These are phyloP conservation scores for Trichoderma lentiforme DNA, from an alignment of 2,329 filamentous ascomycete species.

Conservation along the genomic window DNA sequence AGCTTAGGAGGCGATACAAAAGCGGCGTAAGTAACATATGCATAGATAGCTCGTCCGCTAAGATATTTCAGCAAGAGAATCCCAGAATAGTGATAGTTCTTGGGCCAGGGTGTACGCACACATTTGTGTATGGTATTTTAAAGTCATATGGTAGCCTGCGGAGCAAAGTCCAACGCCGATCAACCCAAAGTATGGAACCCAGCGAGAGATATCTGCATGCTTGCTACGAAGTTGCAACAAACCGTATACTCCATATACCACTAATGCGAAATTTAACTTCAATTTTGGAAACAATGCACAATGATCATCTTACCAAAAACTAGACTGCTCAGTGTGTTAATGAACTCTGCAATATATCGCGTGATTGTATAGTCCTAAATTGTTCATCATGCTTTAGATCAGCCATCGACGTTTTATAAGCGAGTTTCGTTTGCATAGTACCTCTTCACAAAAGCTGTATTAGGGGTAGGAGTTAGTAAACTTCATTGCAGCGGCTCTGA, in stretches of 20 bases:
- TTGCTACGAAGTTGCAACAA: neutral
- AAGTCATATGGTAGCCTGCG: conserved; percentile 34
- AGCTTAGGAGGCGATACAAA: conserved; percentile 29
- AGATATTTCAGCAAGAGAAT: too few relatives aligned
- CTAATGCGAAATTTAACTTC: neutral
- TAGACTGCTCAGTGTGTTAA: neutral
- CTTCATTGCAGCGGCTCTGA: neutral
- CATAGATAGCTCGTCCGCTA: too few relatives aligned
- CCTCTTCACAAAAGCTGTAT: too few relatives aligned
- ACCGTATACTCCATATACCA: neutral
- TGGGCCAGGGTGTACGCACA: conserved; percentile 24
- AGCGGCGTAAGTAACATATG: neutral
- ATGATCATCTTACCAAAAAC: neutral
- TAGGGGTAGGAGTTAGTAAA: neutral
- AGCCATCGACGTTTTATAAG: too few relatives aligned
- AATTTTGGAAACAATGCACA: neutral
- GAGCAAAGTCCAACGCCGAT: conserved; percentile 36
- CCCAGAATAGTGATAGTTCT: too few relatives aligned
- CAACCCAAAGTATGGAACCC: conserved; percentile 26
- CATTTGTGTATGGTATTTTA: conserved; percentile 37
- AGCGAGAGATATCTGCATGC: too few relatives aligned
- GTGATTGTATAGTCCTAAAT: too few relatives aligned
- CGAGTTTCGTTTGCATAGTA: too few relatives aligned
- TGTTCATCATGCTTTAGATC: too few relatives aligned
- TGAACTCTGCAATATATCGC: too few relatives aligned